Base-by-base conservation (phyloP, 1,284 basidiomycete species). In the Boletellus sp. region DNA sequence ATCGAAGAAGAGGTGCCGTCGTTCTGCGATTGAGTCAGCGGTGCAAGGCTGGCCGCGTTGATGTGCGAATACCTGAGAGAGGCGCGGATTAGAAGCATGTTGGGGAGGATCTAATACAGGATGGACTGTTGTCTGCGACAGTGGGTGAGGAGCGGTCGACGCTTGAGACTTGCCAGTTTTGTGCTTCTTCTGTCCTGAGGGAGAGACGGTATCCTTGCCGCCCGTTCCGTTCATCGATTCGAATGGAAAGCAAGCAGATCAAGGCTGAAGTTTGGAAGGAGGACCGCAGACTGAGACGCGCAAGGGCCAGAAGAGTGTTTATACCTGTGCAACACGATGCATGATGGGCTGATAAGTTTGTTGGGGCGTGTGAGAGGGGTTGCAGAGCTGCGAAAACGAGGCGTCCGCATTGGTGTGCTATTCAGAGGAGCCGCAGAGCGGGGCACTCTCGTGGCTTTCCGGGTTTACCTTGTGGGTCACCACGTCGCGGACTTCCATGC, bases 401-500 rank as follows among this genome's bases (percentile, higher is more conserved):
- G 48, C 32, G 22, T 49, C 57, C 61, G 43, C 63, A 14, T 55
- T 61, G 45, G 25, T 34, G 23, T 19, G 27, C 35, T 5, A 50
- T 56, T 25, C 14, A n/a, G 29, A 30, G 29, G 16, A 16, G 29
- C 14, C n/a, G n/a, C n/a, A n/a, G 29, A 30, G 3, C n/a, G 8
- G 13, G 23, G 23, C 23, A 4, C 13, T n/a, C 11, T 29, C 27
- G 29, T n/a, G 29, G 29, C 14, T 16, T 16, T 30, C 2, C 29
- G 29, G n/a, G n/a, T n/a, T n/a, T n/a, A n/a, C n/a, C 29, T 5
- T 29, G 27, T 29, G 29, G 22, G 23, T 27, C 13, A 30, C 16
- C 13, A 8, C 13, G n/a, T 34, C 50, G 36, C 51, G 34, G 20
- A 47, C 35, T 19, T 27, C 42, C 27, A 78, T 78, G 77, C 41